Conservation (phyloP, 495 filamentous ascomycete species). For the Annulohypoxylon bovei region DNA sequence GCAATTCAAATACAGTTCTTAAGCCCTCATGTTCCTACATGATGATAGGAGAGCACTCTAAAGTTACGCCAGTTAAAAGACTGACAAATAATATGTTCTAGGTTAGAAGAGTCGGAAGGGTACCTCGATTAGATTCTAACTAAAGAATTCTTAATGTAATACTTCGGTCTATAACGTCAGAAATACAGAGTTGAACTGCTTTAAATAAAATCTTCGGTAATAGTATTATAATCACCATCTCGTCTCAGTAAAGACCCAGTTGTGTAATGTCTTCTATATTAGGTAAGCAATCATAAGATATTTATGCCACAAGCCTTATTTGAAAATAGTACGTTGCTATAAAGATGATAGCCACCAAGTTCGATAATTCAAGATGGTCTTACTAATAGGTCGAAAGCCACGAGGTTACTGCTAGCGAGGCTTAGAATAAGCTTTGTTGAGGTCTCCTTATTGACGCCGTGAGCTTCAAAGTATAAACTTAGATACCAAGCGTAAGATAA, state of each 20-base stretch:
- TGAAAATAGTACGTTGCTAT: neutral
- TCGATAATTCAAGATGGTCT: neutral
- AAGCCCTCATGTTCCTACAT: neutral
- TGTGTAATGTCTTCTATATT: too few species aligned
- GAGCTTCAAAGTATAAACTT: neutral
- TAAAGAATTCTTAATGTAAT: too few species aligned
- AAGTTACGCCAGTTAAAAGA: neutral
- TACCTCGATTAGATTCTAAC: too few species aligned
- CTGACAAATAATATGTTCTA: neutral
- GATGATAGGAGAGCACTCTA: neutral
- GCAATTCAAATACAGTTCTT: neutral
- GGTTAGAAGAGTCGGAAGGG: neutral
- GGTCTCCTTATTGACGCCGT: neutral
- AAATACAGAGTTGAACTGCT: too few species aligned
- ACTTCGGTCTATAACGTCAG: too few species aligned
- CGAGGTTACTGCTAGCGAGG: too few species aligned
- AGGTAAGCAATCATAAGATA: too few species aligned
- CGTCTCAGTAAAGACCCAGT: too few species aligned
- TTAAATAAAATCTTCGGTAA: too few species aligned
- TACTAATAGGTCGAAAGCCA: neutral
- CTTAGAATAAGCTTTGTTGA: slow-evolving; percentile 2
- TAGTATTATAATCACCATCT: too few species aligned
- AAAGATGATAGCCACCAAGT: too few species aligned
- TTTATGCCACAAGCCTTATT: too few species aligned
- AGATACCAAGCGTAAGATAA: neutral